Evolutionary conservation across 805 yeast species (phyloP).

Genomic region (Starmerella khaoyaiensis): DNA sequence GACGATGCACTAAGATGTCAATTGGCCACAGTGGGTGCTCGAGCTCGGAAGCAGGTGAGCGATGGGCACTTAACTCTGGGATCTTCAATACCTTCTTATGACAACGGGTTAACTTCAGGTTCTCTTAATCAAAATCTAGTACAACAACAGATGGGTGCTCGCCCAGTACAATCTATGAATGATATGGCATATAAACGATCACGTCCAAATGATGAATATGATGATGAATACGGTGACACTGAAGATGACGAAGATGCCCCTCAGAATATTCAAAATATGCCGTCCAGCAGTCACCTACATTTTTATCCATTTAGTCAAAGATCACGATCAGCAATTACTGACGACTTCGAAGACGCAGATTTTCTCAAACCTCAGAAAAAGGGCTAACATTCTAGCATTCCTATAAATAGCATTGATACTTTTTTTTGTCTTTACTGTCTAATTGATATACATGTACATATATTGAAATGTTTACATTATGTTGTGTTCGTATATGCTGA

Average conservation of each 20-base stretch:
- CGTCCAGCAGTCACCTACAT: not conserved
- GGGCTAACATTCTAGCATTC: too few species aligned
- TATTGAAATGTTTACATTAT: too few species aligned
- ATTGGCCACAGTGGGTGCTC: constrained; percentile 22
- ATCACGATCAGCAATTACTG: constrained; percentile 11
- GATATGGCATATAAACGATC: constrained; percentile 2
- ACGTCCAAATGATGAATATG: constrained; percentile 14
- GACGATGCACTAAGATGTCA: constrained; percentile 20
- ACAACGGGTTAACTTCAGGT: constrained; percentile 22
- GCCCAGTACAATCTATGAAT: constrained; percentile 7
- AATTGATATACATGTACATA: not conserved
- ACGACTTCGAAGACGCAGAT: constrained; percentile 25
- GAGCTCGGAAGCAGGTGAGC: constrained; percentile 24
- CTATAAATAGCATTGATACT: not conserved
- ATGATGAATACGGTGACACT: constrained; percentile 22
- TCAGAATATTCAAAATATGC: not conserved
- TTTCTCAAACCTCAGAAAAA: constrained; percentile 19
- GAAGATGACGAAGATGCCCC: constrained; percentile 18
- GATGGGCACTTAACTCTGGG: constrained; percentile 25
- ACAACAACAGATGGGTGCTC: constrained; percentile 1
- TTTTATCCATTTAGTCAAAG: constrained; percentile 6
- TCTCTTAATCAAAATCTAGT: constrained; percentile 16
- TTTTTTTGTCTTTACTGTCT: not conserved
- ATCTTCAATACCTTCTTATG: constrained; percentile 21
- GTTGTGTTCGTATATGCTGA: too few species aligned